Evolutionary conservation across 2,329 filamentous ascomycete genomes (phyloP).

Genomic region (Colletotrichum karsti): DNA sequence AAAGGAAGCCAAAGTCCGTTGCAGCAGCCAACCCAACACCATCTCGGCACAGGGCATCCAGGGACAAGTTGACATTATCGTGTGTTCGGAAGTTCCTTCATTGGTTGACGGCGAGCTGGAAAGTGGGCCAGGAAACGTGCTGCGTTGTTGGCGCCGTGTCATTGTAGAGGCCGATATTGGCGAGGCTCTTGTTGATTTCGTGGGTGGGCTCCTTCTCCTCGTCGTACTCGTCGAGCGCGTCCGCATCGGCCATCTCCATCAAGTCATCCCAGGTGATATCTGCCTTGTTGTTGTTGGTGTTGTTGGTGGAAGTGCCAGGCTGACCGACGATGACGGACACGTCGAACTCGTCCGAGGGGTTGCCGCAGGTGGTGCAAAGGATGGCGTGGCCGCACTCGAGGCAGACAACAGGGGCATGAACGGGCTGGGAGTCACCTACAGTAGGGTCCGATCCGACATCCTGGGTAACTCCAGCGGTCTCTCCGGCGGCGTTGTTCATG

Average conservation of each 20-base stretch:
- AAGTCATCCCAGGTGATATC: constrained; percentile 26
- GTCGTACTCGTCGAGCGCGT: constrained; percentile 47
- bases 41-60: neutral
- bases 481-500: constrained; percentile 88
- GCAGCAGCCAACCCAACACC: constrained; percentile 21
- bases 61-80: neutral
- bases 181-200: constrained; percentile 11
- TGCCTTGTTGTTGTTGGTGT: constrained; percentile 11
- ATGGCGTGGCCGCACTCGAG: constrained; percentile 55
- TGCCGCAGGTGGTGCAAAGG: constrained; percentile 49
- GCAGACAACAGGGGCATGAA: constrained; percentile 46
- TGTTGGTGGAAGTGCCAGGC: neutral
- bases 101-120: constrained; percentile 21
- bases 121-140: constrained; percentile 22
- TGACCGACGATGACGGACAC: constrained; percentile 1
- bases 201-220: constrained; percentile 39
- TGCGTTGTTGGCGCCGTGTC: neutral
- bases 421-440: constrained; percentile 74
- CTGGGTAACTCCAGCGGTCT: constrained; percentile 96
- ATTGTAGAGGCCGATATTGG: constrained; percentile 8
- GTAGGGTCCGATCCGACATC: constrained; percentile 98
- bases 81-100: neutral
- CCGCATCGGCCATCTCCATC: constrained; percentile 36
- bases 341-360: constrained; percentile 30
- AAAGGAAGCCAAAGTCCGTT: constrained; percentile 31